Evolutionary conservation across 306 rosid genomes (phyloP).

Genomic region (Medicago arabica): DNA sequence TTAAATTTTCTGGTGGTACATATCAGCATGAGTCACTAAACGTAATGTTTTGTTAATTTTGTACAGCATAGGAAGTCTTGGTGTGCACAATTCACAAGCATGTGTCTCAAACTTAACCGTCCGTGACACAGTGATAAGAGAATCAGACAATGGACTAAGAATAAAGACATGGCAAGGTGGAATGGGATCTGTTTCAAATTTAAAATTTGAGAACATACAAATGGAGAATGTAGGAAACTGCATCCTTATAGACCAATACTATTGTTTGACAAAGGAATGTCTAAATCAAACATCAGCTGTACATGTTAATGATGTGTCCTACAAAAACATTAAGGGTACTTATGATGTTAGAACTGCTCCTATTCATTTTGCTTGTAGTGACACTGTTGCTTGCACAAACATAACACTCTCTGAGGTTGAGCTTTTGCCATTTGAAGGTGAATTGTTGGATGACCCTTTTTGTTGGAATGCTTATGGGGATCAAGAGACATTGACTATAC

Average conservation of each 20-base stretch:
- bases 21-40: slow-evolving; percentile 20
- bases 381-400: slow-evolving; percentile 85
- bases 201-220: slow-evolving; percentile 74
- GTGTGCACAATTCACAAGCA: slow-evolving; percentile 86
- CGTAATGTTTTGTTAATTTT: slow-evolving; percentile 14
- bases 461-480: slow-evolving; percentile 96
- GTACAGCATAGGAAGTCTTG: slow-evolving; percentile 94
- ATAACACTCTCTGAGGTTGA: slow-evolving; percentile 84
- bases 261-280: slow-evolving; percentile 82
- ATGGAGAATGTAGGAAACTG: slow-evolving; percentile 90
- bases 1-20: not conserved
- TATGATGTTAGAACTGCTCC: slow-evolving; percentile 88
- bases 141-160: slow-evolving; percentile 89
- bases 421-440: slow-evolving; percentile 82
- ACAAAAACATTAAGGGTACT: slow-evolving; percentile 82
- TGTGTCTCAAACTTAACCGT: slow-evolving; percentile 91
- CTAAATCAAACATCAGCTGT: slow-evolving; percentile 86
- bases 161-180: slow-evolving; percentile 99
- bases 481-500: slow-evolving; percentile 81
- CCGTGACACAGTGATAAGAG: slow-evolving; percentile 57
- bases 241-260: slow-evolving; percentile 85
- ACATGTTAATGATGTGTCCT: slow-evolving; percentile 68
- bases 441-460: slow-evolving; percentile 78
- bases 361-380: slow-evolving; percentile 95
- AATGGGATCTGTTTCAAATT: slow-evolving; percentile 68